A percentile compares a stretch with the other conserved stretches of the same genome.
phyloP scores from a whole-genome alignment of 805 yeast species.

The Candida pseudoglaebosa region DNA sequence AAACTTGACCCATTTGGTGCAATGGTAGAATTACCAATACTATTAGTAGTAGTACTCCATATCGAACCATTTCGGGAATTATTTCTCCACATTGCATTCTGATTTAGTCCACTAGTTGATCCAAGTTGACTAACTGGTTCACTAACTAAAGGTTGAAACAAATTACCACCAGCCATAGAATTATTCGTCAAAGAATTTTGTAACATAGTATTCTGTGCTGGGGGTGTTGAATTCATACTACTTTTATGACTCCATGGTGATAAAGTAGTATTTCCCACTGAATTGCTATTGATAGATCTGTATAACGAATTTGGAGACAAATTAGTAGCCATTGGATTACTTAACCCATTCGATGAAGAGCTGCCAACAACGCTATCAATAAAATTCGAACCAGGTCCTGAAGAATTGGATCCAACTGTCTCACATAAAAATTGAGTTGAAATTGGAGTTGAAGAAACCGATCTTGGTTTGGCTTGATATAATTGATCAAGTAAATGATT shows the following conservation, averaged over 20 bases:
- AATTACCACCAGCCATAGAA: neutral
- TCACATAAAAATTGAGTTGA: neutral
- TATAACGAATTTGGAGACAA: slow-evolving; percentile 4
- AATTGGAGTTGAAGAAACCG: slow-evolving; percentile 7
- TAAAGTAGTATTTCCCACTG: neutral
- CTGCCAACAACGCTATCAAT: slow-evolving; percentile 1
- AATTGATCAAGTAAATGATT: slow-evolving; percentile 31
- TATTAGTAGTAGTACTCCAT: slow-evolving; percentile 22
- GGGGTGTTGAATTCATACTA: neutral
- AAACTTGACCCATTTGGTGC: neutral
- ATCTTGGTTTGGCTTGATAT: slow-evolving; percentile 29
- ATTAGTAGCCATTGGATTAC: slow-evolving; percentile 6
- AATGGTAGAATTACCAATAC: slow-evolving; percentile 5
- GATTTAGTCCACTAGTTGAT: slow-evolving; percentile 10
- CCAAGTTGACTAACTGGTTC: neutral
- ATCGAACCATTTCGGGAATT: slow-evolving; percentile 24
- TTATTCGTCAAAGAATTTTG: neutral
- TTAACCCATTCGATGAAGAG: neutral
- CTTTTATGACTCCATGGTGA: slow-evolving; percentile 3
- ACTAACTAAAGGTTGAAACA: neutral
- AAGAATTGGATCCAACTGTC: neutral
- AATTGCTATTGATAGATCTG: neutral
- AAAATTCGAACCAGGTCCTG: slow-evolving; percentile 1
- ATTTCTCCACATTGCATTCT: slow-evolving; percentile 8
- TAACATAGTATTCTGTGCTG: neutral